Evolutionary conservation across 108 stramenopile species (phyloP).

Genomic region (Cyclotella distinguenda): DNA sequence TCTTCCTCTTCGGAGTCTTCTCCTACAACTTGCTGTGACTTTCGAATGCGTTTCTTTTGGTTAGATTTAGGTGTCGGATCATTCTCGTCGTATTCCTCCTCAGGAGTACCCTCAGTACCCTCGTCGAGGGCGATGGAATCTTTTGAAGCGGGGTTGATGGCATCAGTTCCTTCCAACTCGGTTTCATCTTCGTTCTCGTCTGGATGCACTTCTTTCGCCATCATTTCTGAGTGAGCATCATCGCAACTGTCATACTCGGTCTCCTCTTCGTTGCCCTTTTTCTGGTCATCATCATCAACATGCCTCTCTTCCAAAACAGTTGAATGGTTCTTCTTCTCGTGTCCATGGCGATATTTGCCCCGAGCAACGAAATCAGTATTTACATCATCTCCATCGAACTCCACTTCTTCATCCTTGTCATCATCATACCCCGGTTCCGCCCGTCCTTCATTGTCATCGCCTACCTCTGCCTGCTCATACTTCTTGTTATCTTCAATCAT

Average conservation of each 20-base stretch:
- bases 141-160: too few relatives aligned
- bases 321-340: slow-evolving; percentile 1
- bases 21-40: slow-evolving; percentile 13
- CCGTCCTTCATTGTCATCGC: slow-evolving; percentile 30
- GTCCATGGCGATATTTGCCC: slow-evolving; percentile 14
- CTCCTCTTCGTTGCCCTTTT: slow-evolving; percentile 26
- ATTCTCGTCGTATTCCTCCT: not conserved
- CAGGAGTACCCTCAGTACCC: not conserved
- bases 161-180: not conserved
- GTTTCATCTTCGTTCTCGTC: not conserved
- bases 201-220: not conserved
- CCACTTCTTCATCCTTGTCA: slow-evolving; percentile 52
- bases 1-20: slow-evolving; percentile 53
- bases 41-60: slow-evolving; percentile 47
- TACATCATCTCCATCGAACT: slow-evolving; percentile 54
- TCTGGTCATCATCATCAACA: slow-evolving; percentile 4
- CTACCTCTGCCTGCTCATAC: slow-evolving; percentile 25
- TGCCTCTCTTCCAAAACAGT: not conserved
- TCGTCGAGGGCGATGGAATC: not conserved
- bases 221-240: not conserved
- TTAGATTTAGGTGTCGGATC: not conserved
- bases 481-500: slow-evolving; percentile 59
- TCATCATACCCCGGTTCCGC: slow-evolving; percentile 3
- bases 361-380: slow-evolving; percentile 7
- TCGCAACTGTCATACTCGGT: slow-evolving; percentile 16